Percentiles rank a stretch among this genome's conserved stretches.
phyloP scores from a whole-genome alignment of 192 early-diverging fungal genomes.

The Gaertneriomyces sp. region DNA sequence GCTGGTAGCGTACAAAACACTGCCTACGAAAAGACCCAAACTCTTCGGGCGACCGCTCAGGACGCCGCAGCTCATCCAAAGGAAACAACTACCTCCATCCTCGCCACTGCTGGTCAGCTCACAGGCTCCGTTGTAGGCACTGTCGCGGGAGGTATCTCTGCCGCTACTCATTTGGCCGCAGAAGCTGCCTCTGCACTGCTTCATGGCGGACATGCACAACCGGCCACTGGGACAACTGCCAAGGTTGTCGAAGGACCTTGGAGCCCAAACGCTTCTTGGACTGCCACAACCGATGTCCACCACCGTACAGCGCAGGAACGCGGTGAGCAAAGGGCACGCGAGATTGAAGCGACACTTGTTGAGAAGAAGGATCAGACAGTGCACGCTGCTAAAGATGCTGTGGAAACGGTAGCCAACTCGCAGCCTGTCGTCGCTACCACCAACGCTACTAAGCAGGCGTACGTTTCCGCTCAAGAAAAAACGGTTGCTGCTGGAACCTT shows the following conservation, averaged over 20 bases:
- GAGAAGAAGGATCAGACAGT: conserved; percentile 13
- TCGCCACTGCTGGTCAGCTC: conserved; percentile 15
- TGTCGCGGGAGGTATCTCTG: conserved; percentile 13
- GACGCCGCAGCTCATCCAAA: background rate
- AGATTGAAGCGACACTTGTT: conserved; percentile 8
- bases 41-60: background rate
- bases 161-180: conserved; percentile 8
- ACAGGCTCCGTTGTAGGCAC: conserved; percentile 17
- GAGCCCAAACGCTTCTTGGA: background rate
- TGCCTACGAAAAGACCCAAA: background rate
- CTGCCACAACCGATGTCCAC: background rate
- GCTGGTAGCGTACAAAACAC: background rate
- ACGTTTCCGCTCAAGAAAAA: conserved; percentile 10
- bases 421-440: conserved; percentile 23
- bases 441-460: conserved; percentile 3
- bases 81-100: conserved; percentile 18
- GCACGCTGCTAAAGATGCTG: background rate
- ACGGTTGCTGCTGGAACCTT: conserved; percentile 13
- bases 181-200: background rate
- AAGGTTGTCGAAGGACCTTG: background rate
- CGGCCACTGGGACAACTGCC: background rate
- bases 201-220: background rate
- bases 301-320: conserved; percentile 2
- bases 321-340: conserved; percentile 11
- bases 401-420: conserved; percentile 1